Percentiles rank a stretch among this genome's conserved stretches.
phyloP scores from a whole-genome alignment of 176 grass and related monocot genomes.

The Elaeis guineensis region DNA sequence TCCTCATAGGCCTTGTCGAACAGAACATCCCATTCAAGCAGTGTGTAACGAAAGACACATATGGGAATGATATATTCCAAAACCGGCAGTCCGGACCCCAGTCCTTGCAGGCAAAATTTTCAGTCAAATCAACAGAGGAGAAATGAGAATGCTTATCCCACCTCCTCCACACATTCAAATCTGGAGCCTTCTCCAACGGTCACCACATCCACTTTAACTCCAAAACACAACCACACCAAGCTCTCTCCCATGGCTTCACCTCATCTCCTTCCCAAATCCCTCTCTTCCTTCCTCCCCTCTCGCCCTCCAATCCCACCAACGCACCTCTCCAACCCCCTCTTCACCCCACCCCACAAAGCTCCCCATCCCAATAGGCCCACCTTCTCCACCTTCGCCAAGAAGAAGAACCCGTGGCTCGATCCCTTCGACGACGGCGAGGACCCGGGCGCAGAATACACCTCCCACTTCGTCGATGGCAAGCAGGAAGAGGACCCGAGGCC shows the following conservation, averaged over 20 bases:
- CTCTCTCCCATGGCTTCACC: slow-evolving; percentile 21
- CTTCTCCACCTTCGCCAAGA: slow-evolving; percentile 24
- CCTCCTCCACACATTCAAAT: slow-evolving; percentile 36
- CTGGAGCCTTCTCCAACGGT: background rate
- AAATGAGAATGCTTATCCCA: background rate
- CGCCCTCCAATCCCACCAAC: slow-evolving; percentile 14
- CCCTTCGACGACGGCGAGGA: slow-evolving; percentile 76
- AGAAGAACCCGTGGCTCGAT: slow-evolving; percentile 92
- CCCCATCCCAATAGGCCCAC: background rate
- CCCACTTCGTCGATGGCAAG: slow-evolving; percentile 61
- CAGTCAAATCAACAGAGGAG: background rate
- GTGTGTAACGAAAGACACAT: too few species aligned
- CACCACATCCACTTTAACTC: background rate
- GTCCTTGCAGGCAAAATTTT: too few species aligned
- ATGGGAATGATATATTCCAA: too few species aligned
- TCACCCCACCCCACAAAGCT: slow-evolving; percentile 3
- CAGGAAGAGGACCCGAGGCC: slow-evolving; percentile 89
- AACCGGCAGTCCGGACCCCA: too few species aligned
- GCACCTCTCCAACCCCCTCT: slow-evolving; percentile 8
- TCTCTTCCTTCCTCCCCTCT: slow-evolving; percentile 30
- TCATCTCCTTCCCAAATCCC: slow-evolving; percentile 19
- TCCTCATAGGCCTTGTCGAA: slow-evolving; percentile 82
- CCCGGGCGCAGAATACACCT: slow-evolving; percentile 54
- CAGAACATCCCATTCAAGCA: slow-evolving; percentile 73
- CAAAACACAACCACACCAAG: too few species aligned